These are phyloP conservation scores for Fusarium denticulatum DNA, from an alignment of 2,329 filamentous ascomycete genomes.

Conservation along the genomic window DNA sequence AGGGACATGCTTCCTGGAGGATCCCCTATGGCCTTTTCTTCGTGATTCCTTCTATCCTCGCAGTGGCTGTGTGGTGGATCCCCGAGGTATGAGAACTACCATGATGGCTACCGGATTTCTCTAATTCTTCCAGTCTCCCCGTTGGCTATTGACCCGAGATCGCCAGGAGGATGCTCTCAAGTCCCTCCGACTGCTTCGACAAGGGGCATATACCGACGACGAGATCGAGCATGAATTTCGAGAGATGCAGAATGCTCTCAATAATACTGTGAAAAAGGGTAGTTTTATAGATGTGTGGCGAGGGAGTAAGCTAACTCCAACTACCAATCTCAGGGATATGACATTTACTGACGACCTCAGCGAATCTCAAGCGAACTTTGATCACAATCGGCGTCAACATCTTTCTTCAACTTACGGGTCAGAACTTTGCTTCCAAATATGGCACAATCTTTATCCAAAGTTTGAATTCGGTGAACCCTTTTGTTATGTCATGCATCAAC, in stretches of 20 bases:
- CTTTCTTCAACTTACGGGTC: slow-evolving; percentile 46
- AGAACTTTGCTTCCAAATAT: slow-evolving; percentile 45
- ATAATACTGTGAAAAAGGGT: not conserved
- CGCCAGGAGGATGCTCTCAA: slow-evolving; percentile 44
- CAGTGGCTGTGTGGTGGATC: slow-evolving; percentile 1
- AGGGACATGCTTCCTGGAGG: slow-evolving; percentile 46
- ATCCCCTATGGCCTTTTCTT: slow-evolving; percentile 51
- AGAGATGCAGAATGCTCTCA: slow-evolving; percentile 23
- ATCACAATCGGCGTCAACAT: slow-evolving; percentile 44
- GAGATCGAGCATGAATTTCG: slow-evolving; percentile 31
- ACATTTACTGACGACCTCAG: not conserved
- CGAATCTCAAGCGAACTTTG: slow-evolving; percentile 38
- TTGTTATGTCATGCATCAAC: slow-evolving; percentile 38
- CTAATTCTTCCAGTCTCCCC: slow-evolving; percentile 39
- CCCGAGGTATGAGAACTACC: not conserved
- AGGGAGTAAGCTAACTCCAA: not conserved
- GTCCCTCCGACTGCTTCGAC: slow-evolving; percentile 39
- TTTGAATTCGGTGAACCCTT: slow-evolving; percentile 44
- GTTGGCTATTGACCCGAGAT: slow-evolving; percentile 44
- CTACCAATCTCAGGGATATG: not conserved
- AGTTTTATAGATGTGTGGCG: not conserved
- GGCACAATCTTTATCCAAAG: slow-evolving; percentile 46
- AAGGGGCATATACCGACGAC: slow-evolving; percentile 36
- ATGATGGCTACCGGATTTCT: slow-evolving; percentile 29
- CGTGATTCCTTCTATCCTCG: slow-evolving; percentile 45